These are phyloP conservation scores for Akanthomyces dipterigenus DNA, from an alignment of 2,329 filamentous ascomycete genomes.

Conservation along the genomic window DNA sequence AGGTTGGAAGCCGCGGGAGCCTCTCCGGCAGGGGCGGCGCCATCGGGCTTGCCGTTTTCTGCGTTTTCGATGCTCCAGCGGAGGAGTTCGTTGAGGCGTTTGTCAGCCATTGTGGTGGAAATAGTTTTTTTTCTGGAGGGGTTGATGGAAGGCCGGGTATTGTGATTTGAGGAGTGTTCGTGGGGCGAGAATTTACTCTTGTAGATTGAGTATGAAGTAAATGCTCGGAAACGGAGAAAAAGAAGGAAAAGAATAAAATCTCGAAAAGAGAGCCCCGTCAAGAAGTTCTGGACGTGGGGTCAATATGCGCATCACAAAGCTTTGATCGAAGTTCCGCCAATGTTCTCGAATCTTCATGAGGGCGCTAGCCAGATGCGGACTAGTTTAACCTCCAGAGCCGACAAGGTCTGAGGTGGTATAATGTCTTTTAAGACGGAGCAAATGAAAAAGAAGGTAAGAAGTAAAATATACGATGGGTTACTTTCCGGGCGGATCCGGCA, in stretches of 20 bases:
- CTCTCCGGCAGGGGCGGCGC: conserved; percentile 25
- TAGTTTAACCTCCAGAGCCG: background rate
- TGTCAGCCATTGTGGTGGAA: conserved; percentile 37
- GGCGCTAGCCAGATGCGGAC: conserved; percentile 1
- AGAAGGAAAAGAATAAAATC: background rate
- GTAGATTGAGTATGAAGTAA: background rate
- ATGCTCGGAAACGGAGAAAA: background rate
- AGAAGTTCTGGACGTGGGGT: conserved; percentile 6
- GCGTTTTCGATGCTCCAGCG: conserved; percentile 64
- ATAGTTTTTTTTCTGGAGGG: conserved; percentile 2
- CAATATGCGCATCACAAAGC: conserved; percentile 13
- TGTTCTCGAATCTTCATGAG: conserved; percentile 14
- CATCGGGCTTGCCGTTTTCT: conserved; percentile 24
- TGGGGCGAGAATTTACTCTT: background rate
- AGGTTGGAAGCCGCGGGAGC: conserved; percentile 33
- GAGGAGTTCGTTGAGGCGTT: conserved; percentile 65
- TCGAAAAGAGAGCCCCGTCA: background rate
- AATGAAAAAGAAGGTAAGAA: too few relatives aligned
- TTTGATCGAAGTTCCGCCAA: conserved; percentile 11
- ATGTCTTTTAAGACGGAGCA: too few relatives aligned
- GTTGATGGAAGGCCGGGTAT: background rate
- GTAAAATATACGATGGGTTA: too few relatives aligned
- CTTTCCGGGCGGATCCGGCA: too few relatives aligned
- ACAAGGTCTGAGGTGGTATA: background rate
- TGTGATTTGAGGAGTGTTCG: background rate